Evolutionary conservation across 176 grass and related monocot species (phyloP).

Genomic region (Aegilops umbellulata): DNA sequence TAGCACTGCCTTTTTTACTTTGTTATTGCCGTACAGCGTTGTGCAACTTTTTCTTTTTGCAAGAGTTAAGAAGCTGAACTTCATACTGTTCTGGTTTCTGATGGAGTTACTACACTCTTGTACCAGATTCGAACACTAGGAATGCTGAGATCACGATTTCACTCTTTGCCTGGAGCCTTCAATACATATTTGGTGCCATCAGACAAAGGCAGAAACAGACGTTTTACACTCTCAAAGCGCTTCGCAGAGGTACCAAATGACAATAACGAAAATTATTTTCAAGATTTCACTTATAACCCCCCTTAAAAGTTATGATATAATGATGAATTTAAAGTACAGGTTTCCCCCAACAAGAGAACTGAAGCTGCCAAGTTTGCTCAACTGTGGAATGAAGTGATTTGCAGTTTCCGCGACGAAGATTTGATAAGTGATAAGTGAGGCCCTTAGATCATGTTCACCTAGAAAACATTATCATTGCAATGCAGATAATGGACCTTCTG

Average conservation of each 20-base stretch:
- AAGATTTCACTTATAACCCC: conserved; percentile 20
- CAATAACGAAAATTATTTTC: not conserved
- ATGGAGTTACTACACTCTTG: conserved; percentile 16
- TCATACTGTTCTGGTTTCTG: conserved; percentile 13
- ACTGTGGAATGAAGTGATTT: conserved; percentile 97
- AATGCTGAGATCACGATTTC: conserved; percentile 93
- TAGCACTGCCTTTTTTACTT: not conserved
- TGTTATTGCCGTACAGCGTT: not conserved
- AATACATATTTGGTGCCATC: conserved; percentile 88
- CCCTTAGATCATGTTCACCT: conserved; percentile 25
- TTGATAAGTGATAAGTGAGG: conserved; percentile 92
- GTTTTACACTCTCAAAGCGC: conserved; percentile 76
- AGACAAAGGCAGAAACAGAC: conserved; percentile 60
- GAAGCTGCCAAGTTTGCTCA: conserved; percentile 99
- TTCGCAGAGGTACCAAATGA: conserved; percentile 82
- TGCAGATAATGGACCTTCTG: conserved; percentile 23
- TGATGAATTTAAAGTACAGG: conserved; percentile 49
- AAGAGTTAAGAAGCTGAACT: not conserved
- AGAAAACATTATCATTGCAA: not conserved
- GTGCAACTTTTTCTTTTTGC: not conserved
- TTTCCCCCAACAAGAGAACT: conserved; percentile 94
- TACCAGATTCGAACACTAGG: conserved; percentile 82
- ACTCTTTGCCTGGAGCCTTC: conserved; percentile 97
- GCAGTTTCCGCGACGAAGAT: conserved; percentile 93
- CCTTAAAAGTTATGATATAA: conserved; percentile 17